Evolutionary conservation across 129 eudicot genomes (phyloP).

Genomic region (Helianthus tuberosus): DNA sequence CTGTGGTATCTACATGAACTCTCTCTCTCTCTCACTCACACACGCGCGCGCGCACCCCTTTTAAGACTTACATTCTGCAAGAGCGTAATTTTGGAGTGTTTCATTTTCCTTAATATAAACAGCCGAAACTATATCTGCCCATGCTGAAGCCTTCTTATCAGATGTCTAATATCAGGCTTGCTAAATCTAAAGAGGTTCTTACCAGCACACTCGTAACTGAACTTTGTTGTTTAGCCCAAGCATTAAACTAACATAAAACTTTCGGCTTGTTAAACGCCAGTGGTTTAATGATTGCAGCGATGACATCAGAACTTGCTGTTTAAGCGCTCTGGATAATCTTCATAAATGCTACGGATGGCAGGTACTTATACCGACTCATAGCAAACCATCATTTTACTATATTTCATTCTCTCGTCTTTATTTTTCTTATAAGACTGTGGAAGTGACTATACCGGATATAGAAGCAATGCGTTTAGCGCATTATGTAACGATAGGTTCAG

Average conservation of each 20-base stretch:
- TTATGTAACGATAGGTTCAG: slow-evolving; percentile 88
- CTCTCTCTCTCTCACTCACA: no score
- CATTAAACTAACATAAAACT: background rate
- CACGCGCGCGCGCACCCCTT: background rate
- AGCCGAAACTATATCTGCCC: slow-evolving; percentile 69
- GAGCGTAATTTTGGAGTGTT: background rate
- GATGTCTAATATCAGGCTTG: slow-evolving; percentile 56
- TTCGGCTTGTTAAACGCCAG: slow-evolving; percentile 37
- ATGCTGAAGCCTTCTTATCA: slow-evolving; percentile 49
- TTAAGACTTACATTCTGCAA: background rate
- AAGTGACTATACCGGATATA: slow-evolving; percentile 80
- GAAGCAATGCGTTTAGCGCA: slow-evolving; percentile 96
- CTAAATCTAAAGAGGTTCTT: slow-evolving; percentile 82
- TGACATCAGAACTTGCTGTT: slow-evolving; percentile 73
- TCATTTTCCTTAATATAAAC: background rate
- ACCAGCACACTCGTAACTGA: background rate
- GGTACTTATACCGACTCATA: slow-evolving; percentile 44
- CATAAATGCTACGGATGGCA: slow-evolving; percentile 79
- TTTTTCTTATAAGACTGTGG: slow-evolving; percentile 47
- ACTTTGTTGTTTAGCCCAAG: no score
- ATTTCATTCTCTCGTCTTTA: background rate
- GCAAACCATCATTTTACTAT: no score
- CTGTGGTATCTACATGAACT: slow-evolving; percentile 40
- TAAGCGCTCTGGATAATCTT: slow-evolving; percentile 56
- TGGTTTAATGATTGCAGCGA: slow-evolving; percentile 90